Base-by-base conservation (phyloP, 2,329 filamentous ascomycete species). In the Paracoccidioides brasiliensis region DNA sequence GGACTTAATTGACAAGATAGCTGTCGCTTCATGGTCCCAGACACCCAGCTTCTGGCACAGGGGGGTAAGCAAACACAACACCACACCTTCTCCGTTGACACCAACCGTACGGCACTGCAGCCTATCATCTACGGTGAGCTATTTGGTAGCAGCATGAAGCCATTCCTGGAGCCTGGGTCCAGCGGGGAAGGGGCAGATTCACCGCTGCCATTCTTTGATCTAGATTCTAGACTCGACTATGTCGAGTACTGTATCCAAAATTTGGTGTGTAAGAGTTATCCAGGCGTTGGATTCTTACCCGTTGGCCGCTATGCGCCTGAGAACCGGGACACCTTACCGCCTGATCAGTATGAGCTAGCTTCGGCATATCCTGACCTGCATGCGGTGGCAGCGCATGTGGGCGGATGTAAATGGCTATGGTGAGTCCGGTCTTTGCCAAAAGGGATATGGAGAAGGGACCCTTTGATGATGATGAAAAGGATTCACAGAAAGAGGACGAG, bases 121-220 rank as follows among this genome's bases (percentile, higher is more conserved):
- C 60, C 69, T 8, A 57, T 65, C 6, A 69, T 66, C 40, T 68
- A 70, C 38, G 66, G 67, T 4, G 66, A 66, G 42, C 57, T 70
- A 9, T 69, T 70, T 48, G 62, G 56, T 1, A 56, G 57, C 0
- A 62, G 63, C 7, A 57, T 68, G 52, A 60, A 64, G 1, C 52
- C 57, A 2, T 59, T 64, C 33, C 50, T 68, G 15, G 55, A 60
- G 35, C n/a, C 33, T 15, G 4, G n/a, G n/a, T 7, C 28, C 9
- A 22, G 54, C 48, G 2, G 52, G 42, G n/a, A 49, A 42, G 28
- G n/a, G 50, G 5, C 52, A 53, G 9, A 45, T 32, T 9, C 43
- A 32, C 28, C 43, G 30, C 43, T 45, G 0, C 55, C 52, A 1
- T 54, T 7, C 22, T 58, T 60, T 28, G 59, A 58, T 22, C 41